phyloP scores from a whole-genome alignment of 371 early-diverging fungal species.

The Choanephora cucurbitarum region DNA sequence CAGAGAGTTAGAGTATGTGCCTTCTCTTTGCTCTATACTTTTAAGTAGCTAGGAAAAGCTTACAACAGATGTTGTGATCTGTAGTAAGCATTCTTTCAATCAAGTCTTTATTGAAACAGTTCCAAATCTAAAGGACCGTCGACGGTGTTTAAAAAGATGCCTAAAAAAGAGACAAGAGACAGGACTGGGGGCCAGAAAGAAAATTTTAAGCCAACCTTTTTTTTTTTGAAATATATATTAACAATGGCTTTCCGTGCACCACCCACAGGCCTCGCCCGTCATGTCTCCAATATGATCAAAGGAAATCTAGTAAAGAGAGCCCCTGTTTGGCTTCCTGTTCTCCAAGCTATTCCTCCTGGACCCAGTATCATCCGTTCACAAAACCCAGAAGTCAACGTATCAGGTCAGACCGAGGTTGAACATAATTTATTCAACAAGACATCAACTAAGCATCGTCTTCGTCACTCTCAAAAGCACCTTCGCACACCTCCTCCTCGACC shows the following conservation, averaged over 20 bases:
- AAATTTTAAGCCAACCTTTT: not conserved
- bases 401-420: conserved; percentile 41
- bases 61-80: too few species aligned
- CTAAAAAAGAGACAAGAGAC: too few species aligned
- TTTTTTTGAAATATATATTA: not conserved
- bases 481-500: conserved; percentile 59
- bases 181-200: not conserved
- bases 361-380: conserved; percentile 64
- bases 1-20: too few species aligned
- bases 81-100: too few species aligned
- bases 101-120: too few species aligned
- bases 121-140: too few species aligned
- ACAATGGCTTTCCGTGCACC: conserved; percentile 46
- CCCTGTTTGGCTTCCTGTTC: conserved; percentile 68
- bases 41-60: too few species aligned
- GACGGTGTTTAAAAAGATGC: too few species aligned
- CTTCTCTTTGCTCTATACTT: too few species aligned
- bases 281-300: conserved; percentile 53
- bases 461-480: conserved; percentile 57
- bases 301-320: conserved; percentile 55
- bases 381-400: conserved; percentile 41
- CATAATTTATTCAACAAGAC: conserved; percentile 30
- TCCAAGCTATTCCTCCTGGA: conserved; percentile 61
- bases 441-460: conserved; percentile 24
- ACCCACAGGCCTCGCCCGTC: conserved; percentile 42